Conservation (phyloP, 2,329 filamentous ascomycete genomes). For the Fusarium temperatum region DNA sequence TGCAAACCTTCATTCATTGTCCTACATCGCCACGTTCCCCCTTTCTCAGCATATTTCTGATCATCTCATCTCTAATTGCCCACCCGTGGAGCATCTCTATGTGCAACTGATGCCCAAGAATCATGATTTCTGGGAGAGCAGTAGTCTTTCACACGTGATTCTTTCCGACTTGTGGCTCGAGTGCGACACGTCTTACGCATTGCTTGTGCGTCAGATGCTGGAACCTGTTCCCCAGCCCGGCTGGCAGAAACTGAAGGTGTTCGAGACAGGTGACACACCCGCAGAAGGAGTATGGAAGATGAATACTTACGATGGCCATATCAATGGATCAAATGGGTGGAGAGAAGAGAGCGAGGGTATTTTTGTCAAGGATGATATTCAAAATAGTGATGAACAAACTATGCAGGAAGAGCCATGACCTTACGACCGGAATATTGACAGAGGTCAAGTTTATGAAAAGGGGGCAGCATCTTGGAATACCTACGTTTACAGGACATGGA, state of each 20-base stretch:
- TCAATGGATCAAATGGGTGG: constrained; percentile 52
- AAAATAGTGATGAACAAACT: neutral
- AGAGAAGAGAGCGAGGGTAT: constrained; percentile 55
- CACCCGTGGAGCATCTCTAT: constrained; percentile 61
- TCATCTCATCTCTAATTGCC: constrained; percentile 57
- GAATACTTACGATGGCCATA: constrained; percentile 53
- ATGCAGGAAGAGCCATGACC: neutral
- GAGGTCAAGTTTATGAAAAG: neutral
- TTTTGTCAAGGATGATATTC: constrained; percentile 47
- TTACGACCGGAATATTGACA: neutral
- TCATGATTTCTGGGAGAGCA: constrained; percentile 49
- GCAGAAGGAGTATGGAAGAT: constrained; percentile 58
- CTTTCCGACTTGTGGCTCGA: constrained; percentile 62
- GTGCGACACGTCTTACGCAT: constrained; percentile 59
- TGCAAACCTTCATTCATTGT: constrained; percentile 57
- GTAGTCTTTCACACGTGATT: constrained; percentile 52
- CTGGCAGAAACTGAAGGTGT: constrained; percentile 56
- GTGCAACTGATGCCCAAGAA: constrained; percentile 58
- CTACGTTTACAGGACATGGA: neutral
- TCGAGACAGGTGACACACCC: constrained; percentile 60
- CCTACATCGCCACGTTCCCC: constrained; percentile 74
- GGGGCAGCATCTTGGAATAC: neutral
- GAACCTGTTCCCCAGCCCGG: constrained; percentile 36
- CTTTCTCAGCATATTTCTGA: constrained; percentile 67
- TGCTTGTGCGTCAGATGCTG: constrained; percentile 55